phyloP scores from a whole-genome alignment of 2,329 filamentous ascomycete genomes.

The Hymenoscyphus albidus region DNA sequence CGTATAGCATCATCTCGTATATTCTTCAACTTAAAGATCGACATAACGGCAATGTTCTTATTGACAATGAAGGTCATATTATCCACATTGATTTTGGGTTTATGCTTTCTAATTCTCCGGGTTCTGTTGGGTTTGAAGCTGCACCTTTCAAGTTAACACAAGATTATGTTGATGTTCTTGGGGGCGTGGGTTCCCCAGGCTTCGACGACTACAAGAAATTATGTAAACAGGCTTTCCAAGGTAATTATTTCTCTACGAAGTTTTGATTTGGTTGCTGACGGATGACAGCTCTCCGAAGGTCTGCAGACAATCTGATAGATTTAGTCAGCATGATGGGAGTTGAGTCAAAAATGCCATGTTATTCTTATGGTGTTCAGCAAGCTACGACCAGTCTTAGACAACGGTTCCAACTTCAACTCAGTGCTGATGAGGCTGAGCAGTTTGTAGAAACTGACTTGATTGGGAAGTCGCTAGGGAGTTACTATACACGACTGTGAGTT shows the following conservation, averaged over 20 bases:
- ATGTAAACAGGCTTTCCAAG: slow-evolving; percentile 81
- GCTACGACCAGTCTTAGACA: slow-evolving; percentile 67
- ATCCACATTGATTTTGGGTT: slow-evolving; percentile 89
- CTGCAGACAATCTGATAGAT: slow-evolving; percentile 77
- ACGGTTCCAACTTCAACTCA: slow-evolving; percentile 77
- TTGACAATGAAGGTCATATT: slow-evolving; percentile 82
- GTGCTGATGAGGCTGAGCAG: slow-evolving; percentile 73
- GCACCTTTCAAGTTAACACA: slow-evolving; percentile 84
- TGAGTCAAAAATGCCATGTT: slow-evolving; percentile 82
- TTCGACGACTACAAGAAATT: slow-evolving; percentile 73
- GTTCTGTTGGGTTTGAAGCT: slow-evolving; percentile 79
- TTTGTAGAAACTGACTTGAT: slow-evolving; percentile 79
- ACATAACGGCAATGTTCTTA: slow-evolving; percentile 82
- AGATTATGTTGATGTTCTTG: slow-evolving; percentile 80
- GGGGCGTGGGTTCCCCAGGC: slow-evolving; percentile 64
- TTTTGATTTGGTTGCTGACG: slow-evolving; percentile 15
- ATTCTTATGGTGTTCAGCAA: slow-evolving; percentile 67
- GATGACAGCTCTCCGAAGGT: slow-evolving; percentile 62
- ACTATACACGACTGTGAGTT: slow-evolving; percentile 79
- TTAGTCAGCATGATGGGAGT: slow-evolving; percentile 80
- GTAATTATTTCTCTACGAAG: slow-evolving; percentile 40
- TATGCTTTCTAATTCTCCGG: slow-evolving; percentile 83
- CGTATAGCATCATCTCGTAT: slow-evolving; percentile 82
- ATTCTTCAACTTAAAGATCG: slow-evolving; percentile 80
- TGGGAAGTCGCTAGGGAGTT: slow-evolving; percentile 77